Conservation (phyloP, 225 moss, liverwort and hornwort genomes). For the Marchantia polymorpha region DNA sequence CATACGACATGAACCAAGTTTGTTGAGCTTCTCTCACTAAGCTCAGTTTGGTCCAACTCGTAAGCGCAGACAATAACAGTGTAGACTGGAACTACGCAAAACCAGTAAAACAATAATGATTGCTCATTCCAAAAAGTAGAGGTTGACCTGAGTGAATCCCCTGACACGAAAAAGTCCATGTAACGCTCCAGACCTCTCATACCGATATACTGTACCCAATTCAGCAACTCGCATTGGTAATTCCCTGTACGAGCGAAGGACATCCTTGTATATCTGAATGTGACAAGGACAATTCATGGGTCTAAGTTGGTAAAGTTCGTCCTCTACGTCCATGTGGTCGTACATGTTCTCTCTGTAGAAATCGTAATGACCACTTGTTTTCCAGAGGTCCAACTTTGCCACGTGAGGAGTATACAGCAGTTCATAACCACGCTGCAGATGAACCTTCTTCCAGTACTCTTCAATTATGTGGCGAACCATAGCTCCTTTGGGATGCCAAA, state of each 20-base stretch:
- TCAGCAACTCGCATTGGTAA: conserved; percentile 89
- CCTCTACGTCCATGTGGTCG: conserved; percentile 92
- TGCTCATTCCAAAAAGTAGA: neutral
- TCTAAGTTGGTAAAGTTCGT: conserved; percentile 89
- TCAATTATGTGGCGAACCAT: conserved; percentile 88
- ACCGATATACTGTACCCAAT: conserved; percentile 93
- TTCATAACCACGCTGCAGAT: conserved; percentile 83
- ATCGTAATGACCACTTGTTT: conserved; percentile 92
- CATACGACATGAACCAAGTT: neutral
- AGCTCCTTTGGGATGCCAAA: conserved; percentile 98
- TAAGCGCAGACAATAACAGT: neutral
- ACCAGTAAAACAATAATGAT: neutral
- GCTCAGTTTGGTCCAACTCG: neutral
- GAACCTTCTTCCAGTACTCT: conserved; percentile 92
- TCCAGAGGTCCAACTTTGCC: conserved; percentile 95
- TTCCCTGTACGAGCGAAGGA: conserved; percentile 85
- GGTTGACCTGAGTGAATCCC: conserved; percentile 83
- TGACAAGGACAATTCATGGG: conserved; percentile 99
- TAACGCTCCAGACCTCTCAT: conserved; percentile 90
- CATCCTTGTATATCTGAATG: conserved; percentile 91
- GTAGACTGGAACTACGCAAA: neutral
- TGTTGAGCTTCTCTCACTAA: neutral
- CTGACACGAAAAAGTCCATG: conserved; percentile 96
- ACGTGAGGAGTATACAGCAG: conserved; percentile 97
- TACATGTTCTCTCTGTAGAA: conserved; percentile 98